Evolutionary conservation across 2,329 filamentous ascomycete genomes (phyloP), one percentile per base, ranked within the genome.

Genomic region (Aureobasidium sp.): DNA sequence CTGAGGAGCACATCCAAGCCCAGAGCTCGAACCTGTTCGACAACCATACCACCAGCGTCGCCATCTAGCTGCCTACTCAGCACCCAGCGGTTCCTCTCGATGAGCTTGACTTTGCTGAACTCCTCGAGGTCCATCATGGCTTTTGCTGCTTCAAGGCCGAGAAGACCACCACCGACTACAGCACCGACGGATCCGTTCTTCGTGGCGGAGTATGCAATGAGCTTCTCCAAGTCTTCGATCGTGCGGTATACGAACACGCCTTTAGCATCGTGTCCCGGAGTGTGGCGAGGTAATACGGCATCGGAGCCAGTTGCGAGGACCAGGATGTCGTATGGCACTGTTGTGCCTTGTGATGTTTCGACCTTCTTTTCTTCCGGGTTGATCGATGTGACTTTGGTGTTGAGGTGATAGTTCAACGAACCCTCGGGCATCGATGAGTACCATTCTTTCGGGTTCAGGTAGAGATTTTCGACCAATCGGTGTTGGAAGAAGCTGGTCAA

Each of bases 161-260:
- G 80, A 27, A 97, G 74, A 0, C 91, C 91, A 58, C 91, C 91
- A 27, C 91, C 91, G 3, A 96, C 89, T 0, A 94, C 90, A 5
- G 85, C 82, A 0, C 89, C 91, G 2, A 82, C 82, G 2, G 85
- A 84, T 5, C 85, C 89, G 67, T 85, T 88, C 60, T 84, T 83
- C 12, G 79, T 77, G 0, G 83, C 80, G 0, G 90, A 85, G 70
- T 88, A 96, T 1, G 80, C 77, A 62, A 96, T 95, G 4, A 96
- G 81, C 47, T 81, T 83, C 70, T 91, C 81, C 39, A 96, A 75
- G 71, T 96, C 91, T 2, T 88, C 84, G 63, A 96, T 92, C 0
- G 87, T 95, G 52, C 91, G 83, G 72, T 96, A 96, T 8, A 96
- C 90, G 69, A 96, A 96, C 3, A 95, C 88, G 1, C 91, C 91